Evolutionary conservation across 768 basidiomycete genomes (phyloP).

Genomic region (Suillus occidentalis): DNA sequence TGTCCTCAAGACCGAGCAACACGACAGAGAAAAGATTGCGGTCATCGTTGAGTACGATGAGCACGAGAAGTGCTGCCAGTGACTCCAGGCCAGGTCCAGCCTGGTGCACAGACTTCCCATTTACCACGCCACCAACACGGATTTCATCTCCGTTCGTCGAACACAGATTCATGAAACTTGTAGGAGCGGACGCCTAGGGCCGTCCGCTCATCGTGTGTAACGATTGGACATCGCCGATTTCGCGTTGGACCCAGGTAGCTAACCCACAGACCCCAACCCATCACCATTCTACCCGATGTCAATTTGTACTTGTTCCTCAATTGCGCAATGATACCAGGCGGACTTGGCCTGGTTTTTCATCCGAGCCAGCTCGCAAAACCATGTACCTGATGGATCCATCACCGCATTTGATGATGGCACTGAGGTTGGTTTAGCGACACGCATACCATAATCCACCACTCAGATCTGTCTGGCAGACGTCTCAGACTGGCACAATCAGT

Average conservation of each 20-base stretch:
- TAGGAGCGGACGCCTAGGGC: not conserved
- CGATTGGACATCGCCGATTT: not conserved
- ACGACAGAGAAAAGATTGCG: conserved; percentile 12
- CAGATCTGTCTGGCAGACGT: not conserved
- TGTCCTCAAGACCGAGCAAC: not conserved
- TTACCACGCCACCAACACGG: conserved; percentile 28
- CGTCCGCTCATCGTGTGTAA: not conserved
- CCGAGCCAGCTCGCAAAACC: not conserved
- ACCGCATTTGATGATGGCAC: not conserved
- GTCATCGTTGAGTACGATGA: conserved; percentile 26
- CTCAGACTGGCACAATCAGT: not conserved
- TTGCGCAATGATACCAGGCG: not conserved
- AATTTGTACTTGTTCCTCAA: not conserved
- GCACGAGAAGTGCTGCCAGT: conserved; percentile 10
- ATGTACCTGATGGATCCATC: not conserved
- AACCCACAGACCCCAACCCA: not conserved
- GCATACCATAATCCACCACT: not conserved
- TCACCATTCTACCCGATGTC: not conserved
- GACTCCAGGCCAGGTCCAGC: not conserved
- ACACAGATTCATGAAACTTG: not conserved
- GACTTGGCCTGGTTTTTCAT: not conserved
- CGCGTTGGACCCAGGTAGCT: not conserved
- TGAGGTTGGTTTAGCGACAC: not conserved
- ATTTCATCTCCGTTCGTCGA: conserved; percentile 4
- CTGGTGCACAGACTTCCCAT: conserved; percentile 3